These are phyloP conservation scores for Penicillium crystallinum DNA, from an alignment of 495 filamentous ascomycete species.

Conservation along the genomic window DNA sequence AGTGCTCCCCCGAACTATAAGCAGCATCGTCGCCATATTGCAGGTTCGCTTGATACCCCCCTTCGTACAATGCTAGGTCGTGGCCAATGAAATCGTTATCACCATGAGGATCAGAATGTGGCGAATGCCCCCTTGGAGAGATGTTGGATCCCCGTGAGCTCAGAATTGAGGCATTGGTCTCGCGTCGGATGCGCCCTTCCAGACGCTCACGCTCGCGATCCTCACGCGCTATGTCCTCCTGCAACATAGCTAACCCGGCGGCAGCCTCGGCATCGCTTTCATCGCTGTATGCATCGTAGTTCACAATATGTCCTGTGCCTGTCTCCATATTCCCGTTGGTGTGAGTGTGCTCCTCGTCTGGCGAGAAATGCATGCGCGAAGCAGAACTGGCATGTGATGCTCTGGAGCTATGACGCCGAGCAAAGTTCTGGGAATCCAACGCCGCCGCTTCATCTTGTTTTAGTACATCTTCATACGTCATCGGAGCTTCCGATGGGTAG, in stretches of 20 bases:
- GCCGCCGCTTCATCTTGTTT: conserved; percentile 46
- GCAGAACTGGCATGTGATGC: conserved; percentile 17
- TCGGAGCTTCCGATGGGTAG: conserved; percentile 6
- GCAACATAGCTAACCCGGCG: conserved; percentile 78
- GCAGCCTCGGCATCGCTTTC: conserved; percentile 90
- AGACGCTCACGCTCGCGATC: conserved; percentile 25
- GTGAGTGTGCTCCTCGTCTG: conserved; percentile 43
- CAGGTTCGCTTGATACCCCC: conserved; percentile 66
- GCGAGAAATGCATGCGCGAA: conserved; percentile 24
- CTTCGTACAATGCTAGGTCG: conserved; percentile 69
- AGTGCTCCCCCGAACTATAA: conserved; percentile 18
- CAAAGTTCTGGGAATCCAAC: conserved; percentile 28
- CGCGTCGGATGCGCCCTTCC: conserved; percentile 51
- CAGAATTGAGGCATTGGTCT: conserved; percentile 37
- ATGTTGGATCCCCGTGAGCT: conserved; percentile 26
- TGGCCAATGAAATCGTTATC: conserved; percentile 69
- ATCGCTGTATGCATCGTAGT: conserved; percentile 56
- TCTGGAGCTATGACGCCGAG: conserved; percentile 23
- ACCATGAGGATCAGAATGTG: conserved; percentile 7
- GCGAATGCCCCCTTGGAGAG: conserved; percentile 13
- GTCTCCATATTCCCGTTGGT: conserved; percentile 48
- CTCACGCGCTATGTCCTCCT: conserved; percentile 59
- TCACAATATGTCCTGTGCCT: conserved; percentile 40
- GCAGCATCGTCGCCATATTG: conserved; percentile 61
- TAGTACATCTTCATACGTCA: conserved; percentile 42